Conservation (phyloP, 306 rosid species). For the Lathyrus sativus region DNA sequence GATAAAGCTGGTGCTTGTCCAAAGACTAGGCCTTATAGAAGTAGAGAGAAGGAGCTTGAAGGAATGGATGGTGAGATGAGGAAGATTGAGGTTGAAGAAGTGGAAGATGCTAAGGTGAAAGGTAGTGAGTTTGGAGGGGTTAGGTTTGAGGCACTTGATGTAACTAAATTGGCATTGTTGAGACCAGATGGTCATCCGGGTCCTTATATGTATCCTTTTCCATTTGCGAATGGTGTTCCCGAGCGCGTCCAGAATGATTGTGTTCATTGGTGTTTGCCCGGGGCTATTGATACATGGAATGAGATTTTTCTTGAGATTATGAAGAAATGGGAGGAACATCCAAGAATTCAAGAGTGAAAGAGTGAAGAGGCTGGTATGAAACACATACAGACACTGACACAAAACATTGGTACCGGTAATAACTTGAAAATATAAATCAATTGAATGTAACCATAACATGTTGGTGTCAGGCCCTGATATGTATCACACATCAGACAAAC, state of each 20-base stretch:
- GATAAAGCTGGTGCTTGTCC: constrained; percentile 87
- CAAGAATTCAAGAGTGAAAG: constrained; percentile 31
- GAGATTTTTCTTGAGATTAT: constrained; percentile 61
- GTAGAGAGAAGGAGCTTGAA: constrained; percentile 60
- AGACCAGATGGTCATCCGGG: constrained; percentile 96
- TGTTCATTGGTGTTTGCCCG: constrained; percentile 97
- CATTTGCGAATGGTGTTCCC: constrained; percentile 61
- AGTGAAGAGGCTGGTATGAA: too few species aligned
- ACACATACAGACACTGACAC: too few species aligned
- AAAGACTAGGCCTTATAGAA: constrained; percentile 57
- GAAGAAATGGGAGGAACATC: constrained; percentile 54
- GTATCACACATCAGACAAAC: too few species aligned
- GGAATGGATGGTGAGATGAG: constrained; percentile 88
- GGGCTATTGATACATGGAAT: constrained; percentile 93
- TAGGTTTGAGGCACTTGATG: constrained; percentile 71
- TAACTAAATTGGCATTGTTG: constrained; percentile 65
- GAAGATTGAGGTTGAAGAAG: constrained; percentile 67
- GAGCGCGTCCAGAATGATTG: constrained; percentile 85
- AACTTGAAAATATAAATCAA: too few species aligned
- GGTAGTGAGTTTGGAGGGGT: constrained; percentile 37
- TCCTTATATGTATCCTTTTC: constrained; percentile 82
- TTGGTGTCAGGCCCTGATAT: too few species aligned
- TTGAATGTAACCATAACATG: too few species aligned
- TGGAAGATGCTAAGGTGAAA: constrained; percentile 58
- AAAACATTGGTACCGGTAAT: too few species aligned